Evolutionary conservation across 495 filamentous ascomycete genomes (phyloP), one percentile per base, ranked within the genome.

Genomic region (Hypoxylon subgilvum): DNA sequence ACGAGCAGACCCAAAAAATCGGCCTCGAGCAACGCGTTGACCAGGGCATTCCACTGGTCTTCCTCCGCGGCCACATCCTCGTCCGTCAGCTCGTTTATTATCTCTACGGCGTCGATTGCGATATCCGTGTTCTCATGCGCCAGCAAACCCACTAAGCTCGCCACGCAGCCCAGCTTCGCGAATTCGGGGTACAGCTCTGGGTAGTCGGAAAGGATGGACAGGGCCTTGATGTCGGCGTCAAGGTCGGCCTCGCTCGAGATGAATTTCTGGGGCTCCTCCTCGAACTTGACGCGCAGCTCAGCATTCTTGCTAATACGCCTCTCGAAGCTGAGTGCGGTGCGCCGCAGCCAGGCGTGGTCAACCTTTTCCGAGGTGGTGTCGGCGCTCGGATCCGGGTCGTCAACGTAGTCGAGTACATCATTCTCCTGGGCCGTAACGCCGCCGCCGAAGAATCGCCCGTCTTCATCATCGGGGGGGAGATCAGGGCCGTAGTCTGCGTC

Each of bases 51-150:
- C 91, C 92, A 97, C 70, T 99, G 87, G 42, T 83, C 84, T 56
- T 90, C 86, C 50, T 89, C 84, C 4, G 91, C 91, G 34, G 88
- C 81, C 1, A 97, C 90, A 70, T 97, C 94, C 67, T 97, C 93
- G 67, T 96, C 94, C 13, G 91, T 96, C 59, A 99, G 74, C 78
- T 99, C 94, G 53, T 84, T 84, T 46, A 99, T 86, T 32, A 96
- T 92, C 69, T 97, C 91, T 4, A 97, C 85, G 0, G 86, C 88
- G 64, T 87, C 90, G 57, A 97, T 96, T 5, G 94, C 92, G 58
- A 99, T 96, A 72, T 99, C 94, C 1, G 92, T 90, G 72, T 99
- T 99, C 65, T 99, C 94, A 68, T 97, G 94, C 5, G 93, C 86
- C 19, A 99, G 74, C 42, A 99, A 71, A 0, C 85, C 82, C 1